A percentile compares a stretch with the other conserved stretches of the same genome.
Conservation (phyloP, 441 rosid species). For the Populus tomentosa region DNA sequence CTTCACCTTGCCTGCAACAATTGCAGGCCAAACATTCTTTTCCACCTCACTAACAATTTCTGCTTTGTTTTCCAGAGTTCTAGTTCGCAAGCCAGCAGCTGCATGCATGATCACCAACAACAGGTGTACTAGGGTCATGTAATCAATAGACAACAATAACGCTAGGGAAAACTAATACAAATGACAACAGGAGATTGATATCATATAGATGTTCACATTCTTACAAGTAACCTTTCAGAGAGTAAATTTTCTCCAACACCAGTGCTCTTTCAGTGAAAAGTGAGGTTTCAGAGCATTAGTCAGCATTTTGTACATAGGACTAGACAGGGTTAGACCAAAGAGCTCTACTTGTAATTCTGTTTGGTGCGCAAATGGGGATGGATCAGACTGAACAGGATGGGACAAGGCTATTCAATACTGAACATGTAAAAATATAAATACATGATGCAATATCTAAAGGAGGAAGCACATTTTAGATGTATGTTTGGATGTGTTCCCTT, state of each 20-base stretch:
- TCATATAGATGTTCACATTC: neutral
- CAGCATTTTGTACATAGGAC: neutral
- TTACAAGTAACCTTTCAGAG: neutral
- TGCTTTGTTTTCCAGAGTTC: constrained; percentile 65
- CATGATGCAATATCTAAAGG: neutral
- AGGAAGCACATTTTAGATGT: neutral
- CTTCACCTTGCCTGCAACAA: constrained; percentile 63
- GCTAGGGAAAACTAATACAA: neutral
- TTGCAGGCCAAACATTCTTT: constrained; percentile 80
- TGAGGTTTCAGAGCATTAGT: neutral
- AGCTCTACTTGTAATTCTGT: neutral
- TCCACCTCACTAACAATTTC: constrained; percentile 63
- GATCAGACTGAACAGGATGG: neutral
- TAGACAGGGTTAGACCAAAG: neutral
- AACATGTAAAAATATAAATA: neutral
- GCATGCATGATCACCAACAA: constrained; percentile 10
- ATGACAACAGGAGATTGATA: neutral
- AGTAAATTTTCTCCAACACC: neutral
- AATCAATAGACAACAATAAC: neutral
- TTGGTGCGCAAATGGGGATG: neutral
- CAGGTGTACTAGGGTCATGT: neutral
- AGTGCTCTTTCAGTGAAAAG: neutral
- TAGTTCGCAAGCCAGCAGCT: constrained; percentile 67
- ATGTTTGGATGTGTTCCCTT: neutral
- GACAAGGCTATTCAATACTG: neutral